Evolutionary conservation across 75 land plant species (phyloP).

Genomic region (Picea sitchensis): DNA sequence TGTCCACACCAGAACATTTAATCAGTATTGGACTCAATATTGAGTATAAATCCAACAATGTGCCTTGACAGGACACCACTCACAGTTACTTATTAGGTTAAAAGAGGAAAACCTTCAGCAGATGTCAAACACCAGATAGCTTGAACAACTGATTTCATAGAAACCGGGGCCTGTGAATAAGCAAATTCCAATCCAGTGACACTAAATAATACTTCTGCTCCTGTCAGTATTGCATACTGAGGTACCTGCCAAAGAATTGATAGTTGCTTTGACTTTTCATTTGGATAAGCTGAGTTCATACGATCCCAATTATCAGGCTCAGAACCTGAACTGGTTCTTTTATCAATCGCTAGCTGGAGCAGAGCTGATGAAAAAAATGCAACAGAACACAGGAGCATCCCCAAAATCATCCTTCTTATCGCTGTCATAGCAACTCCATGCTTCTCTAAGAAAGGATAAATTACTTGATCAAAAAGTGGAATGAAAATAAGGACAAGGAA

Average conservation of each 20-base stretch:
- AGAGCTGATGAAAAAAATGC: conserved; percentile 29
- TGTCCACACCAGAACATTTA: neutral
- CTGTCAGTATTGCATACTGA: conserved; percentile 25
- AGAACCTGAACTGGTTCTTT: conserved; percentile 17
- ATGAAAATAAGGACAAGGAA: conserved; percentile 25
- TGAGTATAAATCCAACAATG: neutral
- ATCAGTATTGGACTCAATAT: neutral
- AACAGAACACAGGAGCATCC: conserved; percentile 27
- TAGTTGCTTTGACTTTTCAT: conserved; percentile 5
- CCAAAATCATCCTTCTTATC: conserved; percentile 24
- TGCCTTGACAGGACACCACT: too few species aligned
- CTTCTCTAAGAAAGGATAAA: conserved; percentile 32
- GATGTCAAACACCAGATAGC: conserved; percentile 32
- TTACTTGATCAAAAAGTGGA: conserved; percentile 27
- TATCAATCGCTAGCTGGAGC: conserved; percentile 22
- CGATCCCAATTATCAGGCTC: neutral
- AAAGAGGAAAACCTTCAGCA: conserved; percentile 21
- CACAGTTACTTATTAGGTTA: neutral
- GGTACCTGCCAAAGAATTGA: conserved; percentile 37
- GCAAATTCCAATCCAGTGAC: conserved; percentile 43
- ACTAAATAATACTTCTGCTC: conserved; percentile 38
- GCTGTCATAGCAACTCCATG: conserved; percentile 17
- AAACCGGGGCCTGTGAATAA: conserved; percentile 37
- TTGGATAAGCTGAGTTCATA: neutral
- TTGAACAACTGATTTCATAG: conserved; percentile 41